Conservation (phyloP, 2,329 filamentous ascomycete species). For the Cephalotrichum gorgonifer region DNA sequence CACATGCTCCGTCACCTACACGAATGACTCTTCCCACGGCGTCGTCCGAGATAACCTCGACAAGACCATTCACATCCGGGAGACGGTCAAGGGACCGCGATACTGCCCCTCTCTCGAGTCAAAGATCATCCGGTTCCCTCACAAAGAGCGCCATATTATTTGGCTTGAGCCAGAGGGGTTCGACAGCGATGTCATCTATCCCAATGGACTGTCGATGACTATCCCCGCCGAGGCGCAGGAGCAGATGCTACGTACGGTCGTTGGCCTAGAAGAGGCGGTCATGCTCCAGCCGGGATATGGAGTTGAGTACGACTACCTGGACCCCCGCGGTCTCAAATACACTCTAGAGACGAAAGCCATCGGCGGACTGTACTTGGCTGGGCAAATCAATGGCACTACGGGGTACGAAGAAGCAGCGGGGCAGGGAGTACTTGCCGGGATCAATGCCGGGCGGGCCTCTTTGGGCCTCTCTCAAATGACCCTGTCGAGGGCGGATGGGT, state of each 20-base stretch:
- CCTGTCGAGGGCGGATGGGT: slow-evolving; percentile 75
- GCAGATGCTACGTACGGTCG: slow-evolving; percentile 72
- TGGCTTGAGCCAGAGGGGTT: slow-evolving; percentile 98
- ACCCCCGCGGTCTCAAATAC: slow-evolving; percentile 77
- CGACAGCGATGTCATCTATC: slow-evolving; percentile 80
- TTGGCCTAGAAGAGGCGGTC: slow-evolving; percentile 75
- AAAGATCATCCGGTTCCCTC: slow-evolving; percentile 79
- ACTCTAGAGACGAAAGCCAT: slow-evolving; percentile 93
- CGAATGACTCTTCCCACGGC: slow-evolving; percentile 71
- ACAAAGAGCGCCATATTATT: slow-evolving; percentile 75
- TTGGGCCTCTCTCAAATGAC: slow-evolving; percentile 54
- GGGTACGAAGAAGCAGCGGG: slow-evolving; percentile 96
- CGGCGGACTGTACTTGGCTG: slow-evolving; percentile 77
- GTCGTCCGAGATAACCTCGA: slow-evolving; percentile 84
- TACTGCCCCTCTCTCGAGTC: slow-evolving; percentile 95
- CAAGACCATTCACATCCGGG: slow-evolving; percentile 91
- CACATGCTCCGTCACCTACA: slow-evolving; percentile 78
- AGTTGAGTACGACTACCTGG: slow-evolving; percentile 97
- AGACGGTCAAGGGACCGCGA: slow-evolving; percentile 85
- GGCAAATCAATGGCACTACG: slow-evolving; percentile 96
- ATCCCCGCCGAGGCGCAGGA: slow-evolving; percentile 82
- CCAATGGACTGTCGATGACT: slow-evolving; percentile 96
- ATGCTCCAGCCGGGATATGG: slow-evolving; percentile 97
- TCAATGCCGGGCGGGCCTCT: slow-evolving; percentile 81
- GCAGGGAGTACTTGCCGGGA: slow-evolving; percentile 84